Conservation (phyloP, 2,329 filamentous ascomycete species). For the Aureobasidium sp. region DNA sequence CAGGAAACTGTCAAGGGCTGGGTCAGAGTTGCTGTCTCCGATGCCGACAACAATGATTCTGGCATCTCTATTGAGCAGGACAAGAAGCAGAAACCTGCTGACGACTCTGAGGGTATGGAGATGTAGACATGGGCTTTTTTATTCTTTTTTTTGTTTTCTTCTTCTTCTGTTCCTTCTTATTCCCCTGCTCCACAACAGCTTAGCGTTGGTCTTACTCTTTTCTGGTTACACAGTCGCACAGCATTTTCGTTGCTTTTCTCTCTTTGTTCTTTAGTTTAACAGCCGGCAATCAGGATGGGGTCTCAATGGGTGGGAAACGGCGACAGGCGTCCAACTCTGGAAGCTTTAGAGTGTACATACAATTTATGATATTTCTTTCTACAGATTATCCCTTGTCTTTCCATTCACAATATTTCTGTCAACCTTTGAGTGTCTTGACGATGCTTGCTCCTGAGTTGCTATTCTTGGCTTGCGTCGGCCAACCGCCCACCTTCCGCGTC, state of each 20-base stretch:
- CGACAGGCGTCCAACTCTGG: not conserved
- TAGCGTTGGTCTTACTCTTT: not conserved
- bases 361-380: not conserved
- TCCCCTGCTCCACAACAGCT: not conserved
- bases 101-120: slow-evolving; percentile 14
- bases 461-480: not conserved
- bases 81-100: slow-evolving; percentile 15
- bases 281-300: not conserved
- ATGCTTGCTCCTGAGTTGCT: not conserved
- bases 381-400: not conserved
- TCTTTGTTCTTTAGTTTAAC: not conserved
- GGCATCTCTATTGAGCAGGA: slow-evolving; percentile 24
- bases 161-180: not conserved
- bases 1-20: slow-evolving; percentile 13
- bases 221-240: not conserved
- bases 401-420: not conserved
- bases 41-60: not conserved
- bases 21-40: slow-evolving; percentile 9
- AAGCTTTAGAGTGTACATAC: not conserved
- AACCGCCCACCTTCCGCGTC: not conserved
- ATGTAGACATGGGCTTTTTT: slow-evolving; percentile 7
- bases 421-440: too few species aligned
- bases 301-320: not conserved
- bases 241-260: not conserved
- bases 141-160: not conserved